Base-by-base conservation (phyloP, 768 basidiomycete genomes). In the Lactarius sp. region DNA sequence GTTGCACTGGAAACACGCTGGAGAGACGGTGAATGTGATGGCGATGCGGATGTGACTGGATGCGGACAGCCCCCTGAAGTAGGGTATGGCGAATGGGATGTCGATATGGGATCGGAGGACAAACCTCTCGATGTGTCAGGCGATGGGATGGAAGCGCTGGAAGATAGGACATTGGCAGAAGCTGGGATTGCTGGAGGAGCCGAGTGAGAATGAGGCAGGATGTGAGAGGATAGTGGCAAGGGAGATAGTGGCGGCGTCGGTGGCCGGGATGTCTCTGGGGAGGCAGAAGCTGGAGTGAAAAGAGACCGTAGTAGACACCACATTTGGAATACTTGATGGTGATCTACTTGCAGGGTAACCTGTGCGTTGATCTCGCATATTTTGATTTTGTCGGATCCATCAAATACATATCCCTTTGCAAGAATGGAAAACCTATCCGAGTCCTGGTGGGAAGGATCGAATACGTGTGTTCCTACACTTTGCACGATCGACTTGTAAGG, bases 251-350 rank as follows among this genome's bases (percentile, higher is more conserved):
- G 66, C 9, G 66, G 62, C 16, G 71, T 60, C 3, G 65, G 62
- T 50, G 59, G 75, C 53, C 64, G 72, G 62, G 60, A 76, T 61
- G 65, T 72, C 51, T 47, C 72, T 47, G 64, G 65, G 4, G 71
- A 72, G 68, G 70, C 71, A 8, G 82, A 69, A 67, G 70, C 71
- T 3, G 82, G 83, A 18, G 80, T 65, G 52, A 83, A 71, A 56
- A 85, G 77, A 16, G 84, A 83, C 13, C 77, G 80, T 20, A 93
- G 72, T 2, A 92, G 73, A 9, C 83, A 67, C 91, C 91, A 93
- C 2, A 78, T 77, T 68, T 90, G 86, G 1, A 84, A 85, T 3
- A 81, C 81, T 4, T 80, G 75, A 33, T 77, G 70, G 62, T 83
- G 80, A 22, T 84, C 84, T 9, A 77, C 85, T 59, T 81, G 75